Evolutionary conservation across 78 protist species (phyloP).

Genomic region (Ministeria vibrans): DNA sequence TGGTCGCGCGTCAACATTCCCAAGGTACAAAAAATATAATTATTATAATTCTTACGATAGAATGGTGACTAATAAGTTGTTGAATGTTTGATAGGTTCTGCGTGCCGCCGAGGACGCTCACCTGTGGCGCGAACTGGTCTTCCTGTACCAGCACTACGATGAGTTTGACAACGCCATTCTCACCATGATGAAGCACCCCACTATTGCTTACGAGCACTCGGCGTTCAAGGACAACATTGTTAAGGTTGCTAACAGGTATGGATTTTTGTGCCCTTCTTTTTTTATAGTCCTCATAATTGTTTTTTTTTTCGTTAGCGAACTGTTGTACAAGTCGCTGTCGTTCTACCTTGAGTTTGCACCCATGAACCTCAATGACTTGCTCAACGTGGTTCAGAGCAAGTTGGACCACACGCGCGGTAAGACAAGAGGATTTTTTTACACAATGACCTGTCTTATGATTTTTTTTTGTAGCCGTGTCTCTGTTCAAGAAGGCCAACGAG

Average conservation of each 20-base stretch:
- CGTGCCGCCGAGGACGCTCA: slow-evolving; percentile 79
- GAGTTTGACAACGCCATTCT: slow-evolving; percentile 95
- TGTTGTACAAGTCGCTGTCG: slow-evolving; percentile 78
- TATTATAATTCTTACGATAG: background rate
- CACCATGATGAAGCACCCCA: slow-evolving; percentile 91
- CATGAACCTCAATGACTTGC: slow-evolving; percentile 70
- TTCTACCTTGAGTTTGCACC: slow-evolving; percentile 82
- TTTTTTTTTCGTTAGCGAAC: too few relatives aligned
- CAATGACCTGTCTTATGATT: slow-evolving; percentile 21
- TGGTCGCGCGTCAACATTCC: slow-evolving; percentile 87
- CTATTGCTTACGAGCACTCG: slow-evolving; percentile 90
- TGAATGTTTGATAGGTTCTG: slow-evolving; percentile 12
- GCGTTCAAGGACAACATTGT: slow-evolving; percentile 83
- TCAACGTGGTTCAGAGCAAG: slow-evolving; percentile 53
- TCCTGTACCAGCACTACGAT: slow-evolving; percentile 87
- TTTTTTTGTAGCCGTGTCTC: slow-evolving; percentile 42
- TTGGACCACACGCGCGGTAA: slow-evolving; percentile 86
- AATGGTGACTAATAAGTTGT: background rate
- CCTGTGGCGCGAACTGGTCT: slow-evolving; percentile 89
- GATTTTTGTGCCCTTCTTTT: too few relatives aligned
- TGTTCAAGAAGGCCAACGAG: slow-evolving; percentile 8
- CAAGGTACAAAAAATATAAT: slow-evolving; percentile 56
- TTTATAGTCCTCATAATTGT: too few relatives aligned
- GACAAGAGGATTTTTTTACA: slow-evolving; percentile 41
- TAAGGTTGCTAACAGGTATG: slow-evolving; percentile 86